These are phyloP conservation scores for Coccomyxa sp. DNA, from an alignment of 139 green algal species.

Conservation along the genomic window DNA sequence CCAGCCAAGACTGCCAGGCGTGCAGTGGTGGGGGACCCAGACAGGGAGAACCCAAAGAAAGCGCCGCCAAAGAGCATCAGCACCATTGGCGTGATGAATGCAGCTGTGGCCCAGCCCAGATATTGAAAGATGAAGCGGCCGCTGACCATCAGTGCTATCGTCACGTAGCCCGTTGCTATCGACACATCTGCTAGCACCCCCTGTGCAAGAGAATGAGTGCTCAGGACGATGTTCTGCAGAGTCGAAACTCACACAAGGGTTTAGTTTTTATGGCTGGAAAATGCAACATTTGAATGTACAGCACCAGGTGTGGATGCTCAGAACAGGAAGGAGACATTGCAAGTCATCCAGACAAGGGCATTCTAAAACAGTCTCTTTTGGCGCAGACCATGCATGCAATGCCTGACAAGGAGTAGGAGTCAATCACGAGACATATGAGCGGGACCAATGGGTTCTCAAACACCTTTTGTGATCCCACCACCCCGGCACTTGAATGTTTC, in stretches of 20 bases:
- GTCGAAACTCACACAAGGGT: neutral
- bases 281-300: too few relatives aligned
- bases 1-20: conserved; percentile 38
- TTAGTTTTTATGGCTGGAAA: neutral
- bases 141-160: conserved; percentile 73
- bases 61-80: conserved; percentile 57
- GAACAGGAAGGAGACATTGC: too few relatives aligned
- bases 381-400: too few relatives aligned
- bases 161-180: conserved; percentile 67
- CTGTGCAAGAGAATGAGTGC: conserved; percentile 13
- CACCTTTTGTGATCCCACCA: too few relatives aligned
- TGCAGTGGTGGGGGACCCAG: conserved; percentile 10
- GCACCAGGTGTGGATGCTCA: neutral
- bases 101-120: conserved; percentile 63
- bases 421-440: too few relatives aligned
- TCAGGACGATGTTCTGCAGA: neutral
- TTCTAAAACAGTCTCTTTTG: too few relatives aligned
- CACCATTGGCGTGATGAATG: conserved; percentile 50
- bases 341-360: too few relatives aligned
- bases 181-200: conserved; percentile 74
- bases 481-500: too few relatives aligned
- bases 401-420: too few relatives aligned
- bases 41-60: conserved; percentile 63
- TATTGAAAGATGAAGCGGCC: conserved; percentile 76
- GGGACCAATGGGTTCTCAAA: too few relatives aligned